Percentiles rank a stretch among this genome's conserved stretches.
phyloP scores from a whole-genome alignment of 495 filamentous ascomycete genomes.

The Lindgomyces ingoldianus region DNA sequence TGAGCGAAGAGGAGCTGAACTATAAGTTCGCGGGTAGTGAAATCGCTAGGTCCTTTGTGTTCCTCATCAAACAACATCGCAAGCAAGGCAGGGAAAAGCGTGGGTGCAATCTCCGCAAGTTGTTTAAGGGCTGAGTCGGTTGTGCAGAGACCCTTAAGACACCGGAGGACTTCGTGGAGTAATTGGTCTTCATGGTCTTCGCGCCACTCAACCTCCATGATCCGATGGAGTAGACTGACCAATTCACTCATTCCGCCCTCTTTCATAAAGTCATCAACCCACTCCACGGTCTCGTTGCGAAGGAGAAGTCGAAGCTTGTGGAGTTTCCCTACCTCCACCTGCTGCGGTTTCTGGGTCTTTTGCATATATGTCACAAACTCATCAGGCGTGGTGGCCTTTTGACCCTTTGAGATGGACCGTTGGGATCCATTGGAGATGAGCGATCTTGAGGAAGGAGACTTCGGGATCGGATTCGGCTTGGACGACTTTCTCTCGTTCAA shows the following conservation, averaged over 20 bases:
- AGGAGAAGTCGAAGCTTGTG: slow-evolving; percentile 90
- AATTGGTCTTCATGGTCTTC: slow-evolving; percentile 96
- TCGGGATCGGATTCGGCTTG: slow-evolving; percentile 47
- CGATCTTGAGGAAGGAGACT: slow-evolving; percentile 51
- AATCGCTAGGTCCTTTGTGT: slow-evolving; percentile 95
- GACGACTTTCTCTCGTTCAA: slow-evolving; percentile 49
- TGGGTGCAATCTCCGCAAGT: slow-evolving; percentile 74
- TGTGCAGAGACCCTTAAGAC: slow-evolving; percentile 92
- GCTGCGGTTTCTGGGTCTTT: slow-evolving; percentile 74
- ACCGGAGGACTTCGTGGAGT: slow-evolving; percentile 88
- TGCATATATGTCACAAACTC: slow-evolving; percentile 82
- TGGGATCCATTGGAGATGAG: slow-evolving; percentile 49
- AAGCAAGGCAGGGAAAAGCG: slow-evolving; percentile 83
- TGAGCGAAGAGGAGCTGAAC: slow-evolving; percentile 84
- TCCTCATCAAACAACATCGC: slow-evolving; percentile 94
- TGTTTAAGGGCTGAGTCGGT: slow-evolving; percentile 79
- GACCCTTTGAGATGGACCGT: slow-evolving; percentile 43
- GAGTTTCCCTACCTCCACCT: slow-evolving; percentile 86
- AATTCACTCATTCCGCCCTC: slow-evolving; percentile 92
- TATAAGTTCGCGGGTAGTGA: slow-evolving; percentile 85
- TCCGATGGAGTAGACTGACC: slow-evolving; percentile 79
- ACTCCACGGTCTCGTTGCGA: slow-evolving; percentile 90
- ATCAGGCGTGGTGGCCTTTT: slow-evolving; percentile 54
- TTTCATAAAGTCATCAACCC: slow-evolving; percentile 88
- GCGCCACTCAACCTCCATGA: slow-evolving; percentile 94